These are phyloP conservation scores for Globisporangium cystogenes DNA, from an alignment of 352 stramenopile genomes.

Conservation along the genomic window DNA sequence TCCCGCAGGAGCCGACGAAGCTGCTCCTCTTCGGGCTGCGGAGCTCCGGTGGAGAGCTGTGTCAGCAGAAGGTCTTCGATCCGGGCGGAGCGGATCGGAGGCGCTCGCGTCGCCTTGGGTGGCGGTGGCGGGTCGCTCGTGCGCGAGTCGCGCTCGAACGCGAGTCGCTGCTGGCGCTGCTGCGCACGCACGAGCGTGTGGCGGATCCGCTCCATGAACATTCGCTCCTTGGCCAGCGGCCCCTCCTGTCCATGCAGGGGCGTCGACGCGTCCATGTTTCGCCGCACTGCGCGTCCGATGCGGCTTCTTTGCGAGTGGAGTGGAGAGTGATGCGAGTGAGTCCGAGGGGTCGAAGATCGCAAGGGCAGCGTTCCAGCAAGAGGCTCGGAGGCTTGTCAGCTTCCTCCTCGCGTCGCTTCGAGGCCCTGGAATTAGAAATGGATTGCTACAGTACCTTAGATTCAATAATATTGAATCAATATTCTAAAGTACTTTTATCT, in stretches of 20 bases:
- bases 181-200: not conserved
- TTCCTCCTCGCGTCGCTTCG: too few species aligned
- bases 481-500: too few species aligned
- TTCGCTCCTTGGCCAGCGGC: not conserved
- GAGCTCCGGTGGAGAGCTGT: not conserved
- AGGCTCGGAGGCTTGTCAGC: too few species aligned
- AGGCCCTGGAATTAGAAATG: too few species aligned
- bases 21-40: not conserved
- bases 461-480: too few species aligned
- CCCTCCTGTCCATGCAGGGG: not conserved
- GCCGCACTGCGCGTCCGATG: not conserved
- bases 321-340: too few species aligned
- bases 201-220: conserved; percentile 1
- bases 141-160: too few species aligned
- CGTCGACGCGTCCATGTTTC: not conserved
- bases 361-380: too few species aligned
- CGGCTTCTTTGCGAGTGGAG: too few species aligned
- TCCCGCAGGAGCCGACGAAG: not conserved
- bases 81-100: not conserved
- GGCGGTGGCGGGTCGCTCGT: not conserved
- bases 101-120: not conserved
- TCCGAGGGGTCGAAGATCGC: too few species aligned
- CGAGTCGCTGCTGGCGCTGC: not conserved
- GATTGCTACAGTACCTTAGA: too few species aligned
- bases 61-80: not conserved